Evolutionary conservation across 2,329 filamentous ascomycete species (phyloP).

Genomic region (Pseudonectria buxi): DNA sequence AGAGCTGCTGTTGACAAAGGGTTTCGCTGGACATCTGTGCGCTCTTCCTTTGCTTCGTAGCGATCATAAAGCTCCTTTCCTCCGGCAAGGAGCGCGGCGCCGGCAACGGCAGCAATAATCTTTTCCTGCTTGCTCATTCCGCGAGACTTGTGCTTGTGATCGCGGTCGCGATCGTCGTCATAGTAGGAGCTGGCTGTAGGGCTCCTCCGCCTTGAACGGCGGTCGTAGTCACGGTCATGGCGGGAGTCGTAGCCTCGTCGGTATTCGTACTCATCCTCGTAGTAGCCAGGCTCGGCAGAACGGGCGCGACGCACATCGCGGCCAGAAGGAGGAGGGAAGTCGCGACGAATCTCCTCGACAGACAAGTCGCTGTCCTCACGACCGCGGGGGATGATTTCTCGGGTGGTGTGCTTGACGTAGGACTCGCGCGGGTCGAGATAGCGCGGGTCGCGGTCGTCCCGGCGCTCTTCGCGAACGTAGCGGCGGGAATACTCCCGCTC

Average conservation of each 20-base stretch:
- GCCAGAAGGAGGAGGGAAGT: constrained; percentile 67
- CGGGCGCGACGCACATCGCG: constrained; percentile 53
- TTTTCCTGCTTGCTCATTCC: constrained; percentile 56
- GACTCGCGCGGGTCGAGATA: constrained; percentile 47
- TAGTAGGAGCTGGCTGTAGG: constrained; percentile 41
- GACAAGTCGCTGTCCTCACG: constrained; percentile 70
- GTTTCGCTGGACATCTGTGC: constrained; percentile 48
- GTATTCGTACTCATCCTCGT: constrained; percentile 47
- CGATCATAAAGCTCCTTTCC: constrained; percentile 62
- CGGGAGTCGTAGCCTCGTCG: constrained; percentile 44
- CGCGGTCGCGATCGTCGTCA: constrained; percentile 53
- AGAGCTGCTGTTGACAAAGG: constrained; percentile 53
- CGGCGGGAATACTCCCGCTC: constrained; percentile 45
- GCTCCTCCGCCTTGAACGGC: constrained; percentile 36
- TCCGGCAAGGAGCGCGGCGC: constrained; percentile 57
- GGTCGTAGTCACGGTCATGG: constrained; percentile 33
- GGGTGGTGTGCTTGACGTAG: constrained; percentile 39
- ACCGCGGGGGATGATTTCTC: constrained; percentile 49
- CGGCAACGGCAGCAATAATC: constrained; percentile 59
- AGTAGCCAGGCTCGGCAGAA: constrained; percentile 55
- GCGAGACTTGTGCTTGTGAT: constrained; percentile 37
- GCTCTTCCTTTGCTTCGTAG: constrained; percentile 47
- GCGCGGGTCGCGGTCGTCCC: constrained; percentile 45
- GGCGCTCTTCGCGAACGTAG: constrained; percentile 48
- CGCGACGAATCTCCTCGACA: constrained; percentile 75